Percentiles rank a stretch among this genome's conserved stretches.
phyloP scores from a whole-genome alignment of 2,329 filamentous ascomycete genomes.

The Thyridium curvatum region DNA sequence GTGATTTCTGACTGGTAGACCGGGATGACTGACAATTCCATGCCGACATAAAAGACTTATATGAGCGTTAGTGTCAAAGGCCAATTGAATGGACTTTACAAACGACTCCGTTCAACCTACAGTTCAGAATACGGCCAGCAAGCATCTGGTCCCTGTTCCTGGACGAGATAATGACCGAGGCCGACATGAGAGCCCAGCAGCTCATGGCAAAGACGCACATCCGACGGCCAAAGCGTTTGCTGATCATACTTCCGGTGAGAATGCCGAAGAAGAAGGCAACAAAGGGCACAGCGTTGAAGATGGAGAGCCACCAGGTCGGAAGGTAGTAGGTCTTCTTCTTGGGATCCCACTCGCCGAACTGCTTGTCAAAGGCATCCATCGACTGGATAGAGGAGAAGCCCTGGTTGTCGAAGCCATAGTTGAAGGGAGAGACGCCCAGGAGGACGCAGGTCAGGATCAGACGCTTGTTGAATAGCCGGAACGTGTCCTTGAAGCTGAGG shows the following conservation, averaged over 20 bases:
- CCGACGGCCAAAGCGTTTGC: slow-evolving; percentile 22
- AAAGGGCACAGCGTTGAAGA: slow-evolving; percentile 26
- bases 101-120: too few species aligned
- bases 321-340: slow-evolving; percentile 15
- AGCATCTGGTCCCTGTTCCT: slow-evolving; percentile 21
- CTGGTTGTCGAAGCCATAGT: slow-evolving; percentile 32
- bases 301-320: slow-evolving; percentile 23
- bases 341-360: slow-evolving; percentile 23
- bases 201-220: slow-evolving; percentile 29
- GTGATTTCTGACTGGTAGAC: slow-evolving; percentile 26
- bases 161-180: slow-evolving; percentile 24
- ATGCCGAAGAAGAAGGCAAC: slow-evolving; percentile 22
- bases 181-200: slow-evolving; percentile 21
- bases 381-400: slow-evolving; percentile 28
- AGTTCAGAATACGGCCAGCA: slow-evolving; percentile 26
- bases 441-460: slow-evolving; percentile 14
- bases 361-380: slow-evolving; percentile 25
- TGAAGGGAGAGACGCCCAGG: slow-evolving; percentile 27
- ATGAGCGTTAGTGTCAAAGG: too few species aligned
- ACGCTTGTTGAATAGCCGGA: slow-evolving; percentile 7
- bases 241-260: slow-evolving; percentile 19
- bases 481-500: too few species aligned
- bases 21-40: slow-evolving; percentile 30
- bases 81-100: too few species aligned
- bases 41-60: slow-evolving; percentile 29